phyloP scores from a whole-genome alignment of 805 yeast genomes.

The Debaryomyces castellii region DNA sequence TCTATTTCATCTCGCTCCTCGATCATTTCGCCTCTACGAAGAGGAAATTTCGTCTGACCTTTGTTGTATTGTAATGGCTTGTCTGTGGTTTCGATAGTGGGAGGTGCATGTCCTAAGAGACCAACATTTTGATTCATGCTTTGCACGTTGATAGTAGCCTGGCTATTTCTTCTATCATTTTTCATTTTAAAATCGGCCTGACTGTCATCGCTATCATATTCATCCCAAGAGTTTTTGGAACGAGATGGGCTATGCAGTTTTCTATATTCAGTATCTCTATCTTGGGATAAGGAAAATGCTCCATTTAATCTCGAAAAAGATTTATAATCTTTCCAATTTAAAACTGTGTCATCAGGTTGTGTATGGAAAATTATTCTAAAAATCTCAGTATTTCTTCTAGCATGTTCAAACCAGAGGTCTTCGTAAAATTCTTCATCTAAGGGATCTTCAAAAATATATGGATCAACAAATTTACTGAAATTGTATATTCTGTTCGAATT shows the following conservation, averaged over 20 bases:
- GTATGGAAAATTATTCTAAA: constrained; percentile 85
- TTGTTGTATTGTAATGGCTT: constrained; percentile 3
- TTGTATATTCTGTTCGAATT: constrained; percentile 36
- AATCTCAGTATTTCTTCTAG: constrained; percentile 77
- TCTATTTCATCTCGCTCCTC: constrained; percentile 1
- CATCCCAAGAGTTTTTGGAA: constrained; percentile 8
- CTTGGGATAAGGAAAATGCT: constrained; percentile 51
- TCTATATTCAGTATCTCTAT: constrained; percentile 31
- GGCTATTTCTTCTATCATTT: constrained; percentile 9
- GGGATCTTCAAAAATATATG: constrained; percentile 88
- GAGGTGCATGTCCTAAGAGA: constrained; percentile 35
- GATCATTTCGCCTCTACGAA: constrained; percentile 2
- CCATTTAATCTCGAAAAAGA: constrained; percentile 57
- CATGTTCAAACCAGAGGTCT: constrained; percentile 81
- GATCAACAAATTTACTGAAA: constrained; percentile 65
- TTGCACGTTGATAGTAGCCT: constrained; percentile 26
- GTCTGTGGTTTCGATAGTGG: constrained; percentile 11
- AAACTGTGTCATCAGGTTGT: constrained; percentile 93
- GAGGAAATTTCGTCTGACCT: background rate
- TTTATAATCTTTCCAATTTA: constrained; percentile 87
- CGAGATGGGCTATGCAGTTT: constrained; percentile 16
- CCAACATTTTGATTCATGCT: constrained; percentile 33
- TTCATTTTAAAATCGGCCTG: constrained; percentile 6
- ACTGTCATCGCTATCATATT: constrained; percentile 13
- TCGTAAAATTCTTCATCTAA: constrained; percentile 76